Evolutionary conservation across 176 grass and related monocot genomes (phyloP).

Genomic region (Carex scoparia): DNA sequence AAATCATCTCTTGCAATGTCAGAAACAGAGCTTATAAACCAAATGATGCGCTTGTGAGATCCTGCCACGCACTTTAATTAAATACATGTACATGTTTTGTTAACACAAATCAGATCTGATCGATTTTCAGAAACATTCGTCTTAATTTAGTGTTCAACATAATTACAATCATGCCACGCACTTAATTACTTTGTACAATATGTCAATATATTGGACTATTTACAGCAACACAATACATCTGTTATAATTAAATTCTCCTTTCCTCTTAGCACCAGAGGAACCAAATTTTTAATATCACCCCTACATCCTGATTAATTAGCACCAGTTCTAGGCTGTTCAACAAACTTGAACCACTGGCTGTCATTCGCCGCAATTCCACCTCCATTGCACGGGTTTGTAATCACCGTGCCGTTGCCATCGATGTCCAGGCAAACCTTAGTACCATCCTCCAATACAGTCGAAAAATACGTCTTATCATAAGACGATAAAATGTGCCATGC

Average conservation of each 20-base stretch:
- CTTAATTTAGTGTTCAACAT: not conserved
- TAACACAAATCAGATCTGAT: not conserved
- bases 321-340: not conserved
- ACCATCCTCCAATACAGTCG: conserved; percentile 23
- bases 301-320: not conserved
- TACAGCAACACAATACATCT: not conserved
- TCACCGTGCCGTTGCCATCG: conserved; percentile 2
- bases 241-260: not conserved
- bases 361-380: not conserved
- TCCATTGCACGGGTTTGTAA: conserved; percentile 26
- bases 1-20: no score
- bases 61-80: no score
- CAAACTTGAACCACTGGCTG: conserved; percentile 40
- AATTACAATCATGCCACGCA: not conserved
- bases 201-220: not conserved
- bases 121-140: not conserved
- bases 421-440: conserved; percentile 35
- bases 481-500: not conserved
- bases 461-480: conserved; percentile 25
- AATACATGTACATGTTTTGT: not conserved
- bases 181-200: not conserved
- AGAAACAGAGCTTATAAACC: no score
- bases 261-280: not conserved
- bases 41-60: no score
- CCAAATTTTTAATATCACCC: not conserved